A percentile compares a stretch with the other conserved stretches of the same genome.
phyloP scores from a whole-genome alignment of 768 basidiomycete genomes.

The Boletus rubescentipes region DNA sequence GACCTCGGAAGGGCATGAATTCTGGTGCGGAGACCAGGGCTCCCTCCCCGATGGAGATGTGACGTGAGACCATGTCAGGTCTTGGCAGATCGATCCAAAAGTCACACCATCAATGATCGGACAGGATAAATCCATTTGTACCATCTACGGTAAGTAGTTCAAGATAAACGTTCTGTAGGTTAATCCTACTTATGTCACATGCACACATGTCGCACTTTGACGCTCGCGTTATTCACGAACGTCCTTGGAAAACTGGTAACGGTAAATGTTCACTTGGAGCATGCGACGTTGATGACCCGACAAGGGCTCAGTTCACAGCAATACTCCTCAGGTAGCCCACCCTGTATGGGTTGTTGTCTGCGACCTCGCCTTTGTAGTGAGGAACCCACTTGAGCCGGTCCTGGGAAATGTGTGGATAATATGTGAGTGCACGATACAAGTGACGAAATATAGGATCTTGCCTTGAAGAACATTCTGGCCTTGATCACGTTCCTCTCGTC shows the following conservation, averaged over 20 bases:
- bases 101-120: too few relatives aligned
- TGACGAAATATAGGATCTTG: slow-evolving; percentile 20
- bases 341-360: slow-evolving; percentile 65
- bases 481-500: slow-evolving; percentile 73
- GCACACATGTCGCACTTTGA: too few relatives aligned
- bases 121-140: too few relatives aligned
- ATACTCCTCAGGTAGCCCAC: slow-evolving; percentile 58
- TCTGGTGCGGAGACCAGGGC: too few relatives aligned
- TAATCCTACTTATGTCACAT: too few relatives aligned
- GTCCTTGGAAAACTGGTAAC: not conserved
- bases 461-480: slow-evolving; percentile 85
- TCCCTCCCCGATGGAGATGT: too few relatives aligned
- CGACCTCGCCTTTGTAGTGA: slow-evolving; percentile 58
- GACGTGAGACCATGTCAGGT: too few relatives aligned
- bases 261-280: not conserved
- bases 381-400: slow-evolving; percentile 93
- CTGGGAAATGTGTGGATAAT: slow-evolving; percentile 39
- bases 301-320: slow-evolving; percentile 30
- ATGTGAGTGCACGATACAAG: not conserved
- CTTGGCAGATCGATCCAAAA: too few relatives aligned
- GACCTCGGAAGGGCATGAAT: too few relatives aligned
- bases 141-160: too few relatives aligned
- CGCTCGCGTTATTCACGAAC: too few relatives aligned
- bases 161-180: too few relatives aligned
- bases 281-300: not conserved